Evolutionary conservation across 2,329 filamentous ascomycete genomes (phyloP), one percentile per base, ranked within the genome.

Genomic region (Alternaria alternata): DNA sequence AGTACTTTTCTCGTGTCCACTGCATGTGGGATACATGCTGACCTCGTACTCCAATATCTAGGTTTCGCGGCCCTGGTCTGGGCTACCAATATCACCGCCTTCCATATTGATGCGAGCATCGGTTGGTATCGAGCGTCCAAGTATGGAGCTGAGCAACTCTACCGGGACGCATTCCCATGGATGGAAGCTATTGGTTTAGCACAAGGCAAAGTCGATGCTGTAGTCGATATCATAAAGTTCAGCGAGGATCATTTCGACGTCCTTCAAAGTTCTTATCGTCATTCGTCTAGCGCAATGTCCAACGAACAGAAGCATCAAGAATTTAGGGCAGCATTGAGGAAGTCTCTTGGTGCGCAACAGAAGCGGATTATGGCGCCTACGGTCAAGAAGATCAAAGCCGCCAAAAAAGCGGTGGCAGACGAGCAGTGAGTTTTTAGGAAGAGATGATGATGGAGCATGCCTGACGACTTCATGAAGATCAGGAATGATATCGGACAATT

Each of bases 111-210:
- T n/a, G 62, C 61, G 6, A 43, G 7, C 0, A 30, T 69, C 2
- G 54, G 59, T 5, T 61, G 49, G 26, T 51, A 57, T 7, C 12
- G 42, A 7, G 26, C 51, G 0, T 12, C 62, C 0, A 64, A 65
- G 34, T 9, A 39, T 7, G 54, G 64, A 5, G 76, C 76, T 2
- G 68, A 67, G 9, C 68, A 73, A 24, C 51, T 79, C 32, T 80
- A 78, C 48, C 77, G 76, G 8, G 72, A 78, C 44, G 75, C 69
- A 0, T 77, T 77, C 30, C 68, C 72, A 4, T 79, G 75, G 76
- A 61, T 80, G 7, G 78, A 80, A 43, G 72, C 72, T 0, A 63
- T 77, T 9, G 75, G 68, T 3, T 47, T 51, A 11, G 66, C 66
- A 3, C 75, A 68, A 46, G 70, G 72, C 3, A 71, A 64, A 28